Conservation (phyloP, 75 land plant genomes). For the Pseudotsuga menziesii region DNA sequence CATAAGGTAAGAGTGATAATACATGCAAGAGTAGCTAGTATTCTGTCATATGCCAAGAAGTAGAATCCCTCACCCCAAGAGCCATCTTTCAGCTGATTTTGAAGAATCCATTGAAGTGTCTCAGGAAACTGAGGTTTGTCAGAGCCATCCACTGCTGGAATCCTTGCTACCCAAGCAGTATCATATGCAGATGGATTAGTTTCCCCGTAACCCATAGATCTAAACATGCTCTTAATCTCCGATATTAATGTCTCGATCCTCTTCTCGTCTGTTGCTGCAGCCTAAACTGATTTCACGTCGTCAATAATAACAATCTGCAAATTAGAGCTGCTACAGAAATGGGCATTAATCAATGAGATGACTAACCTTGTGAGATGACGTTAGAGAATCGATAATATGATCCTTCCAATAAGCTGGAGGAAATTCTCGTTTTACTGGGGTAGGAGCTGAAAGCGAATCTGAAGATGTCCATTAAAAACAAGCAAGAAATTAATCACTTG, state of each 20-base stretch:
- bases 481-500: too few species aligned
- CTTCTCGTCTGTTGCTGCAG: background rate
- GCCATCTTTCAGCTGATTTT: constrained; percentile 51
- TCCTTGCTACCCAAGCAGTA: constrained; percentile 48
- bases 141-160: constrained; percentile 28
- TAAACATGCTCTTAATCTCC: background rate
- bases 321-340: too few species aligned
- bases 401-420: constrained; percentile 2
- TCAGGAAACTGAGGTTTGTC: constrained; percentile 35
- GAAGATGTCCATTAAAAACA: too few species aligned
- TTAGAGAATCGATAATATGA: background rate
- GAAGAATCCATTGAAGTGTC: constrained; percentile 33
- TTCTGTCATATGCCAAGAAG: constrained; percentile 36
- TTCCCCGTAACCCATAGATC: background rate
- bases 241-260: background rate
- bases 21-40: constrained; percentile 40
- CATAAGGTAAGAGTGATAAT: constrained; percentile 28
- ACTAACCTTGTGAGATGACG: background rate
- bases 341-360: too few species aligned
- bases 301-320: too few species aligned
- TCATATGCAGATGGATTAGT: constrained; percentile 31
- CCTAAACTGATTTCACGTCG: too few species aligned
- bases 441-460: background rate
- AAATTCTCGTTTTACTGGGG: background rate
- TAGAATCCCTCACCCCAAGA: constrained; percentile 43